These are phyloP conservation scores for Coniophora puteana DNA, from an alignment of 1,284 basidiomycete genomes.

Conservation along the genomic window DNA sequence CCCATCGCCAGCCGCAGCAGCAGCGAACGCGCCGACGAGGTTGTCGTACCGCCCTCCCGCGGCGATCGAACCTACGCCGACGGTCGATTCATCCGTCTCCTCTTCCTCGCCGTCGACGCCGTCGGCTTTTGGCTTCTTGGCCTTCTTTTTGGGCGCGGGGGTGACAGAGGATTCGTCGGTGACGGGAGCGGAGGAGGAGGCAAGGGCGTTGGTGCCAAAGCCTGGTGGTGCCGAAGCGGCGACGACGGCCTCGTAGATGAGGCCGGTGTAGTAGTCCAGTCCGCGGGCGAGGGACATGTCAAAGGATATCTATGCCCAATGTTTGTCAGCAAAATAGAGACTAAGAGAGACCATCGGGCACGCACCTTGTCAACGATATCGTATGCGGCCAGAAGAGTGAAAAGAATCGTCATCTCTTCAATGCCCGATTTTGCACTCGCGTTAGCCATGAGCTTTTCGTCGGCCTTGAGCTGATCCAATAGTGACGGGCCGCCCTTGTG, in stretches of 20 bases:
- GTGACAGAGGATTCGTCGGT: conserved; percentile 28
- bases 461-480: conserved; percentile 70
- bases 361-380: conserved; percentile 74
- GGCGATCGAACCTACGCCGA: conserved; percentile 97
- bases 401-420: conserved; percentile 87
- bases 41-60: conserved; percentile 97
- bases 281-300: conserved; percentile 96
- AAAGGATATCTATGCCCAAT: conserved; percentile 73
- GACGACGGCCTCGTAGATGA: conserved; percentile 97
- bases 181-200: conserved; percentile 36
- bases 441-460: conserved; percentile 69
- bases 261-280: conserved; percentile 97
- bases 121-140: conserved; percentile 45
- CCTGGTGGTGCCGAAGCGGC: conserved; percentile 91
- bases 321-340: conserved; percentile 2
- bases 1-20: conserved; percentile 70
- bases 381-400: conserved; percentile 83
- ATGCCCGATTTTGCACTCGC: conserved; percentile 80
- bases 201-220: conserved; percentile 52
- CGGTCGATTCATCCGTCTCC: conserved; percentile 88
- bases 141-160: conserved; percentile 47
- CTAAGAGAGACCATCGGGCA: background rate
- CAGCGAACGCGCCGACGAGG: conserved; percentile 92
- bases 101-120: conserved; percentile 63
- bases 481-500: conserved; percentile 86